Base-by-base conservation (phyloP, 768 basidiomycete genomes). In the Trametes cinnabarina region DNA sequence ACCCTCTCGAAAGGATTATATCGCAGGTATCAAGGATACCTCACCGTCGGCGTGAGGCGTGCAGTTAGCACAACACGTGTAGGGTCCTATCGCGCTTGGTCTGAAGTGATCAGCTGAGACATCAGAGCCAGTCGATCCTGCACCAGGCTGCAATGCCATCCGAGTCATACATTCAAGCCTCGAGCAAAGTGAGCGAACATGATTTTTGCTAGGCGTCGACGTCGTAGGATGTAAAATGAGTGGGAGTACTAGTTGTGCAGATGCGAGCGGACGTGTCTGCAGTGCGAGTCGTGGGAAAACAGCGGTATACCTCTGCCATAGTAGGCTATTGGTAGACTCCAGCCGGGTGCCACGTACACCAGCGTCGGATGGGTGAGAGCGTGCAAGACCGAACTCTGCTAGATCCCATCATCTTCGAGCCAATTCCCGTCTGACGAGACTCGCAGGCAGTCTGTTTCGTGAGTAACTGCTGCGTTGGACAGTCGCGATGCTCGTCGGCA, bases 1-100 rank as follows among this genome's bases (percentile, higher is more conserved):
- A 32, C 47, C 6, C 34, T 12, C 39, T 12, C 11, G 47, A 11
- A 19, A 42, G 25, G 51, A 25, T 62, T 62, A 57, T 59, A 58
- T 49, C 39, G 15, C 34, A 39, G 44, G 28, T 44, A 40, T 28
- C n/a, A 26, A 11, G 44, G 15, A 34, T 10, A 46, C 64, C 64
- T 58, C 57, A 47, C 61, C 49, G 49, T 9, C 50, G 49, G 51
- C 64, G 61, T 58, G 61, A 62, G 52, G 64, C 53, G 55, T 55
- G 55, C 53, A 56, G 53, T 56, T 61, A 57, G 60, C 55, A 61
- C 11, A 52, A 50, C 60, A 61, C 60, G 60, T 61, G 60, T 57
- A 43, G 55, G 49, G 42, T 22, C 15, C 39, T 50, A 35, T 47
- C 58, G 46, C 51, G 46, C n/a, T 10, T 30, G 32, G 4, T 28